phyloP scores from a whole-genome alignment of 2,329 filamentous ascomycete species.

The Sarocladium brachiariae region DNA sequence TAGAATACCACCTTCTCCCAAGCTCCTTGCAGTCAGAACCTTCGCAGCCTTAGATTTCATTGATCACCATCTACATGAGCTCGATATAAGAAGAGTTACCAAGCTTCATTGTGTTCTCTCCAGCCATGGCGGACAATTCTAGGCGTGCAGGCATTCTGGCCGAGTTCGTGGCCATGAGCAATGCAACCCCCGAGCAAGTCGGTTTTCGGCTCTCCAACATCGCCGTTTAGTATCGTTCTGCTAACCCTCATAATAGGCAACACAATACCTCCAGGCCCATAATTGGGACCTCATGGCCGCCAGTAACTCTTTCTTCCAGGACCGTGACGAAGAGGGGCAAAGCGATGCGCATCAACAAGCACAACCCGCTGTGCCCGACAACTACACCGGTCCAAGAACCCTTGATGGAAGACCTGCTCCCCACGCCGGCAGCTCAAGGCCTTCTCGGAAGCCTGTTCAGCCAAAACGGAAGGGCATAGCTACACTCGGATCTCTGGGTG shows the following conservation, averaged over 20 bases:
- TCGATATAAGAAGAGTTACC: no score
- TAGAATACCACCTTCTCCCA: background rate
- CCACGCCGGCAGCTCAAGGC: constrained; percentile 23
- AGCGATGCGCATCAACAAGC: constrained; percentile 24
- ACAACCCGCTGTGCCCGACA: constrained; percentile 32
- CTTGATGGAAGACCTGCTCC: constrained; percentile 56
- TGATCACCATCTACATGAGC: no score
- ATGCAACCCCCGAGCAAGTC: constrained; percentile 41
- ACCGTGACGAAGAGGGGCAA: constrained; percentile 40
- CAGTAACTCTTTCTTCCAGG: constrained; percentile 54
- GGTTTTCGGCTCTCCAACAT: constrained; percentile 10
- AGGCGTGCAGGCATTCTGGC: constrained; percentile 38
- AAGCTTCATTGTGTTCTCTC: no score
- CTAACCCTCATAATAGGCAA: constrained; percentile 37
- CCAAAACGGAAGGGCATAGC: constrained; percentile 55
- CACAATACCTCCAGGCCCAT: constrained; percentile 57
- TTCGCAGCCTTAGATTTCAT: background rate
- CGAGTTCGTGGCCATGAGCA: constrained; percentile 52
- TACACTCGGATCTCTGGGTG: constrained; percentile 50
- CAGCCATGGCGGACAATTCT: constrained; percentile 25
- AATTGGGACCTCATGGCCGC: constrained; percentile 61
- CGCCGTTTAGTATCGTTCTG: background rate
- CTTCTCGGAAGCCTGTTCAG: constrained; percentile 31
- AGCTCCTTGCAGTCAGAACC: no score
- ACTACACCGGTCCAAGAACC: constrained; percentile 55